These are phyloP conservation scores for Cardamine resedifolia DNA, from an alignment of 345 rosid species.

Conservation along the genomic window DNA sequence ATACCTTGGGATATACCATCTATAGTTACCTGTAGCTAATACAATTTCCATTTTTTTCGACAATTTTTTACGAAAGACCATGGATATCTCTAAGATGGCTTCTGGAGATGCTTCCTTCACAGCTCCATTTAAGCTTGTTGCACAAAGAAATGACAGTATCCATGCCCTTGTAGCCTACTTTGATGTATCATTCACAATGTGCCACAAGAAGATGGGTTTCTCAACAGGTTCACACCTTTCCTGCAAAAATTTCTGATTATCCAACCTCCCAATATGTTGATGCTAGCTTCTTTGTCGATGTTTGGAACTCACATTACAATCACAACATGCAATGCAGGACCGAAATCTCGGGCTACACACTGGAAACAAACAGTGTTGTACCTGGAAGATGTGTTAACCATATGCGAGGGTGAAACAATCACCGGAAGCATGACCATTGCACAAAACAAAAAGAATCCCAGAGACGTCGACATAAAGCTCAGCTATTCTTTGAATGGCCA, in stretches of 20 bases:
- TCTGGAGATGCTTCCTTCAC: slow-evolving; percentile 92
- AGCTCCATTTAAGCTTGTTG: slow-evolving; percentile 79
- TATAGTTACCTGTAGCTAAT: slow-evolving; percentile 12
- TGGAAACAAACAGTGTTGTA: slow-evolving; percentile 96
- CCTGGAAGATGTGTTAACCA: slow-evolving; percentile 83
- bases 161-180: slow-evolving; percentile 95
- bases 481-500: slow-evolving; percentile 69
- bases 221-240: slow-evolving; percentile 65
- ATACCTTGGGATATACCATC: too few relatives aligned
- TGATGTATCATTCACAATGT: slow-evolving; percentile 86
- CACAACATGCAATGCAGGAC: slow-evolving; percentile 45
- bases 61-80: slow-evolving; percentile 50
- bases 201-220: slow-evolving; percentile 89
- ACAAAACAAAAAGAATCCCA: slow-evolving; percentile 83
- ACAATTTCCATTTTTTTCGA: neutral
- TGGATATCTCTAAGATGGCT: slow-evolving; percentile 95
- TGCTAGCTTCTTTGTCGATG: neutral
- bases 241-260: neutral
- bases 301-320: neutral
- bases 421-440: slow-evolving; percentile 84
- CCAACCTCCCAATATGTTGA: neutral
- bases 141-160: slow-evolving; percentile 80
- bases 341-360: slow-evolving; percentile 72
- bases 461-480: slow-evolving; percentile 81
- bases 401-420: slow-evolving; percentile 80